These are phyloP conservation scores for Pochonia chlamydosporia DNA, from an alignment of 2,329 filamentous ascomycete genomes.

Conservation along the genomic window DNA sequence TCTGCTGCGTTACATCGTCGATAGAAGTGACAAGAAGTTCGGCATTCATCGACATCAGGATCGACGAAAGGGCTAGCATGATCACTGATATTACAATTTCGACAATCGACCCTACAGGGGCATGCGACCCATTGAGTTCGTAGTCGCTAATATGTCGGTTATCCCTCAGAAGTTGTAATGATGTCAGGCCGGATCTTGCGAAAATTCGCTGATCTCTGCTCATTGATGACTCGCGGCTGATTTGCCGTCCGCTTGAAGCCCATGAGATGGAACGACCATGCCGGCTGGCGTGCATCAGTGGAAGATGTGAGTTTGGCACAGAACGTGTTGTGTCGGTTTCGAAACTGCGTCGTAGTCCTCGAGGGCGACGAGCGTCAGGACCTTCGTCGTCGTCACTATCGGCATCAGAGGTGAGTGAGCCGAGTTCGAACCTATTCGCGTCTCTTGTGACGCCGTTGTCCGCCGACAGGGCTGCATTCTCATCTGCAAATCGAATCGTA, in stretches of 20 bases:
- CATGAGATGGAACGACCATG: constrained; percentile 21
- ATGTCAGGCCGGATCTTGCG: constrained; percentile 14
- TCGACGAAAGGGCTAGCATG: constrained; percentile 47
- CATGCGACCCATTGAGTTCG: background rate
- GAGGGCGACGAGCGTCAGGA: constrained; percentile 1
- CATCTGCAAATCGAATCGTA: constrained; percentile 25
- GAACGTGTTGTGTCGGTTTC: background rate
- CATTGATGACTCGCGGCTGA: constrained; percentile 17
- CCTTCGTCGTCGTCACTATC: constrained; percentile 4
- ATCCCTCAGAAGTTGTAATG: constrained; percentile 12
- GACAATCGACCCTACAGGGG: background rate
- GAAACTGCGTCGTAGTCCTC: background rate
- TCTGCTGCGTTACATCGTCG: constrained; percentile 44
- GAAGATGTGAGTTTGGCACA: constrained; percentile 13
- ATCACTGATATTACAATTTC: constrained; percentile 35
- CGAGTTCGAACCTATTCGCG: constrained; percentile 9
- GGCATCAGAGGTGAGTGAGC: background rate
- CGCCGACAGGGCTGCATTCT: constrained; percentile 2
- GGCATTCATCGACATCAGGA: constrained; percentile 52
- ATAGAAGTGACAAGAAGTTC: constrained; percentile 58
- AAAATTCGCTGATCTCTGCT: constrained; percentile 8
- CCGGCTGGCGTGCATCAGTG: constrained; percentile 12
- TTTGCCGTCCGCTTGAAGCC: constrained; percentile 13
- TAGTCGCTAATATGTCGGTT: constrained; percentile 8
- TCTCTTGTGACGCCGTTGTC: background rate